A percentile compares a stretch with the other conserved stretches of the same genome.
These are phyloP conservation scores for Pterocarpus macrocarpus DNA, from an alignment of 306 rosid species.

Conservation along the genomic window DNA sequence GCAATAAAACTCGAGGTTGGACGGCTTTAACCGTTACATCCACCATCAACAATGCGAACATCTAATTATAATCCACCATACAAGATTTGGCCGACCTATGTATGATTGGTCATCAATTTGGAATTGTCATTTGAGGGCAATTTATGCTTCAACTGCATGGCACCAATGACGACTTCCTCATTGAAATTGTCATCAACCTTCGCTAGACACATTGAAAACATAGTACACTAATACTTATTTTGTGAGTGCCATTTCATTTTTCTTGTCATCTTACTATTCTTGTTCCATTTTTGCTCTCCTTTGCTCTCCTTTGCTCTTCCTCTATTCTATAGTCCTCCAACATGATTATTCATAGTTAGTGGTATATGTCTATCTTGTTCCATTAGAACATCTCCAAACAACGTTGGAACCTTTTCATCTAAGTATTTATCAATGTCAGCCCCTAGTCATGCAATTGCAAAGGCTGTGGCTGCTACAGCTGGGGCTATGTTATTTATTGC, in stretches of 20 bases:
- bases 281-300: neutral
- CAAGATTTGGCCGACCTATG: constrained; percentile 31
- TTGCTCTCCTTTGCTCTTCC: neutral
- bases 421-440: constrained; percentile 51
- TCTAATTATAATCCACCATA: constrained; percentile 28
- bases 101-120: constrained; percentile 5
- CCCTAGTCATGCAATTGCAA: constrained; percentile 47
- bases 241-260: neutral
- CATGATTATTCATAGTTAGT: neutral
- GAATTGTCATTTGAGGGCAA: constrained; percentile 35
- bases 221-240: neutral
- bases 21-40: constrained; percentile 46
- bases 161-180: constrained; percentile 59
- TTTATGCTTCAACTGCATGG: constrained; percentile 29
- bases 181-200: constrained; percentile 61
- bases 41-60: constrained; percentile 20
- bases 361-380: neutral
- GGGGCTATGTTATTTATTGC: constrained; percentile 50
- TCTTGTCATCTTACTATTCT: constrained; percentile 31
- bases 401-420: constrained; percentile 8
- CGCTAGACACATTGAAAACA: constrained; percentile 25
- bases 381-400: constrained; percentile 27
- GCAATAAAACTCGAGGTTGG: constrained; percentile 45
- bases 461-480: constrained; percentile 68
- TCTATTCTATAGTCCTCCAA: neutral